These are phyloP conservation scores for Calonectria hawksworthii DNA, from an alignment of 2,329 filamentous ascomycete species.

Conservation along the genomic window DNA sequence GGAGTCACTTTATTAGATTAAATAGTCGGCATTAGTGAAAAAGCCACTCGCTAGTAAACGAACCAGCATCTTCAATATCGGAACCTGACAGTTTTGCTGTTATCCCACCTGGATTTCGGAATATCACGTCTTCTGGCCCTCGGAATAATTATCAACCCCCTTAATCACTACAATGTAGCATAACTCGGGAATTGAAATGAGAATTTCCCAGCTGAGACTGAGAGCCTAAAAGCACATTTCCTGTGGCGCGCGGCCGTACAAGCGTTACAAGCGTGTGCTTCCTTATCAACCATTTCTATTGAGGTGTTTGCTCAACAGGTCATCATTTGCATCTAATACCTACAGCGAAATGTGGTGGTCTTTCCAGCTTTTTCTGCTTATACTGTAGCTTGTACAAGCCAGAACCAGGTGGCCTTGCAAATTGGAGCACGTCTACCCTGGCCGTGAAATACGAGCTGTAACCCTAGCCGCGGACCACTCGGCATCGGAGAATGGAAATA, in stretches of 20 bases:
- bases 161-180: neutral
- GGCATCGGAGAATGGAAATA: neutral
- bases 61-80: neutral
- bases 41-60: neutral
- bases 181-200: too few species aligned
- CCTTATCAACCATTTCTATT: too few species aligned
- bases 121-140: too few species aligned
- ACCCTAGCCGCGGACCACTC: neutral
- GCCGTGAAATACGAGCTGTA: neutral
- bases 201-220: too few species aligned
- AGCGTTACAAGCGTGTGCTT: too few species aligned
- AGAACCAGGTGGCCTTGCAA: neutral
- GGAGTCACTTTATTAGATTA: neutral
- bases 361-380: neutral
- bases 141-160: neutral
- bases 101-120: neutral
- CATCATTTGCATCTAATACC: neutral
- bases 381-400: neutral
- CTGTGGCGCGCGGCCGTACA: too few species aligned
- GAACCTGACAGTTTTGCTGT: neutral
- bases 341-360: too few species aligned
- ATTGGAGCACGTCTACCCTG: neutral
- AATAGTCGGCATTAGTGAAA: neutral
- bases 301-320: neutral
- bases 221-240: too few species aligned